Percentiles rank a stretch among this genome's conserved stretches.
phyloP scores from a whole-genome alignment of 306 rosid species.

The Arachis hypogaea region DNA sequence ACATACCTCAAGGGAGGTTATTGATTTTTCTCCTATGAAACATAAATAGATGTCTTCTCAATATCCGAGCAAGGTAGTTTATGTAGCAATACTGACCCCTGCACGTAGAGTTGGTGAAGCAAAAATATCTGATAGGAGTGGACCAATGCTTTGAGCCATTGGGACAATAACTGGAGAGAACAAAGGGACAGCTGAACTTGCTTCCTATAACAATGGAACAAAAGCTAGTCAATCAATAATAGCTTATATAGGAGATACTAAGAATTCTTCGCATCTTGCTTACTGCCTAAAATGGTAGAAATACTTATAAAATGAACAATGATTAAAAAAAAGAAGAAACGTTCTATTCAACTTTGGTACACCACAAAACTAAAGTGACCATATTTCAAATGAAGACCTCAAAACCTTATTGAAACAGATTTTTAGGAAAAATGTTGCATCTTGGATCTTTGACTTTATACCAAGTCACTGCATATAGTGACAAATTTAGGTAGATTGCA shows the following conservation, averaged over 20 bases:
- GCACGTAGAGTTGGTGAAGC: conserved; percentile 88
- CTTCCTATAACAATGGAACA: conserved; percentile 64
- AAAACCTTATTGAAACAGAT: neutral
- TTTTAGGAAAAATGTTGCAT: neutral
- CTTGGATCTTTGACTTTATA: neutral
- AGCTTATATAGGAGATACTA: neutral
- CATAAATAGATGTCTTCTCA: conserved; percentile 35
- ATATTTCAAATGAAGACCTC: neutral
- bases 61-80: conserved; percentile 25
- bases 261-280: neutral
- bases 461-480: neutral
- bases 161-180: conserved; percentile 96
- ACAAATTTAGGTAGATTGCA: neutral
- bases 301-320: neutral
- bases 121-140: conserved; percentile 87
- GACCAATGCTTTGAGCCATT: conserved; percentile 91
- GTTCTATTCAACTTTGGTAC: neutral
- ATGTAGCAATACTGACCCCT: conserved; percentile 70
- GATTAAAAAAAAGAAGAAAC: neutral
- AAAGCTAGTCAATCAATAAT: conserved; percentile 27
- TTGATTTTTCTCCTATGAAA: conserved; percentile 33
- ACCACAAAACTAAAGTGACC: neutral
- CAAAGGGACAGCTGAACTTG: conserved; percentile 87
- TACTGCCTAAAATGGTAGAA: neutral
- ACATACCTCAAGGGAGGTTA: conserved; percentile 42